Base-by-base conservation (phyloP, 2,329 filamentous ascomycete species). In the Diplodia corticola region DNA sequence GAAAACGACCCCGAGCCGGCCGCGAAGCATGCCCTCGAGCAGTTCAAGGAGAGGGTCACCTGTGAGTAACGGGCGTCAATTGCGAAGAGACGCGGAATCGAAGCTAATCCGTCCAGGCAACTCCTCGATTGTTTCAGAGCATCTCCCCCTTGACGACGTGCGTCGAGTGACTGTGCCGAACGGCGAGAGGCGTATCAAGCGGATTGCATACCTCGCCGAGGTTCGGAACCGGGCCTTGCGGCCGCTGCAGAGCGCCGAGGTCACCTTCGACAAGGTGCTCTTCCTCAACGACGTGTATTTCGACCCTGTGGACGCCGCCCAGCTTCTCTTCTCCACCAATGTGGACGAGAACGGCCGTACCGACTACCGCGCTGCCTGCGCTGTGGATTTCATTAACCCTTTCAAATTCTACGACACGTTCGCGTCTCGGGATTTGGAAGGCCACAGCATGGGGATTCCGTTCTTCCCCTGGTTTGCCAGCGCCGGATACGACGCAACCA, bases 381-480 rank as follows among this genome's bases (percentile, higher is more conserved):
- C 88, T 0, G 78, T 91, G 40, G 90, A 93, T 77, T 92, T 88
- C 71, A 85, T 87, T 68, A 84, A 85, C 64, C 86, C 89, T 0
- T 86, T 89, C 69, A 82, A 85, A 48, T 91, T 88, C 73, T 92
- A 93, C 75, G 91, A 93, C 74, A 87, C 89, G 0, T 92, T 91
- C 74, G 90, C 89, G 1, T 86, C 88, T 22, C 83, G 90, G 15
- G 90, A 92, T 71, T 78, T 81, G 2, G 84, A 90, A 67, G 89
- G 89, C 1, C 84, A 85, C 70, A 84, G 84, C 30, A 83, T 86
- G 37, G 85, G 89, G 4, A 81, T 90, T 48, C 85, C 88, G 1
- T 85, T 89, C 67, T 93, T 86, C 75, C 90, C 90, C 0, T 90
- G 88, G 78, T 90, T 91, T 75, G 83, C 85, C 4, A 77, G 74